A percentile compares a stretch with the other conserved stretches of the same genome.
Evolutionary conservation across 805 yeast species (phyloP).

Genomic region (Candida jianshihensis): DNA sequence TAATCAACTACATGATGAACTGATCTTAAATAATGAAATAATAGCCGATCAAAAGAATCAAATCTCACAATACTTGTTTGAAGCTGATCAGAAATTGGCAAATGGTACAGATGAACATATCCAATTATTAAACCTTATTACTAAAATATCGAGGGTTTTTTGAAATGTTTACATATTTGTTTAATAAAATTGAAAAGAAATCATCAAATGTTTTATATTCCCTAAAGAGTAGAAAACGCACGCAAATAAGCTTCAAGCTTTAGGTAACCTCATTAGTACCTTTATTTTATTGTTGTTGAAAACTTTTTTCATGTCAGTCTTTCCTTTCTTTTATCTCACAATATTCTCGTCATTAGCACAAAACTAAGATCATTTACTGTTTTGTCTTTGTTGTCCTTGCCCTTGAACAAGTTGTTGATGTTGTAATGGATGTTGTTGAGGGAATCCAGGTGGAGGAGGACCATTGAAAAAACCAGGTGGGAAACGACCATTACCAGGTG

Average conservation of each 20-base stretch:
- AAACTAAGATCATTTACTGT: background rate
- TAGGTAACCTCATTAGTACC: no score
- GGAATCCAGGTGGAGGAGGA: slow-evolving; percentile 17
- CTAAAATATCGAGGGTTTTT: slow-evolving; percentile 38
- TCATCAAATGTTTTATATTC: no score
- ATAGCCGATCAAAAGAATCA: slow-evolving; percentile 51
- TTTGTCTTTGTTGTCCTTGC: slow-evolving; percentile 5
- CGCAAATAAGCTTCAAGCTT: no score
- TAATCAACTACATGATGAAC: slow-evolving; percentile 62
- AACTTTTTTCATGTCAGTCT: no score
- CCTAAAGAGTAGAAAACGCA: no score
- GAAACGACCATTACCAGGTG: slow-evolving; percentile 8
- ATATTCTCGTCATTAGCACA: no score
- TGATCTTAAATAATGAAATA: slow-evolving; percentile 48
- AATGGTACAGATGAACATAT: slow-evolving; percentile 89
- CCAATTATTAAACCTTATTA: slow-evolving; percentile 61
- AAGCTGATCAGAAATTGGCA: slow-evolving; percentile 64
- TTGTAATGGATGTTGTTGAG: slow-evolving; percentile 3
- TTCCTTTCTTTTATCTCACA: no score
- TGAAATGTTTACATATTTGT: no score
- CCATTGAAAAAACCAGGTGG: slow-evolving; percentile 20
- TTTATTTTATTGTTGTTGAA: no score
- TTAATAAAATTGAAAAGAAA: no score
- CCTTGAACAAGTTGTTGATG: slow-evolving; percentile 8
- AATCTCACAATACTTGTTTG: slow-evolving; percentile 60